Evolutionary conservation across 2,329 filamentous ascomycete genomes (phyloP).

Genomic region (Emmonsiellopsis sp.): DNA sequence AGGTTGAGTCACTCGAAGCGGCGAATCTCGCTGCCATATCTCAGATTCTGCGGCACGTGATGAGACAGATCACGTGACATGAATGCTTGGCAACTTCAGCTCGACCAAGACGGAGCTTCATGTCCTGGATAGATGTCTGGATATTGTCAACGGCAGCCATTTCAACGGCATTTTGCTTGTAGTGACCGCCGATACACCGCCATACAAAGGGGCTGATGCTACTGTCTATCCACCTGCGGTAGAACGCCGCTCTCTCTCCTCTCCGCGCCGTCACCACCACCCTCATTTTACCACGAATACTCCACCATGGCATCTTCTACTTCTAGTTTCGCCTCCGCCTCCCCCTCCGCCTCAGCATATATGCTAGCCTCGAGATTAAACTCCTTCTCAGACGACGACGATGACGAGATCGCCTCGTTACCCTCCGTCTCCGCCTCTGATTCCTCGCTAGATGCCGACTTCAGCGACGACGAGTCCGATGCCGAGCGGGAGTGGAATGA

Average conservation of each 20-base stretch:
- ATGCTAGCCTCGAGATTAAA: conserved; percentile 28
- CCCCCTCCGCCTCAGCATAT: conserved; percentile 31
- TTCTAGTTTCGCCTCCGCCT: conserved; percentile 15
- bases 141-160: not conserved
- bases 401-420: conserved; percentile 33
- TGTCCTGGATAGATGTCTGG: too few relatives aligned
- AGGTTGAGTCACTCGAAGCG: too few relatives aligned
- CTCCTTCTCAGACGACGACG: conserved; percentile 24
- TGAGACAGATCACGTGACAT: too few relatives aligned
- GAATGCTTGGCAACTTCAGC: too few relatives aligned
- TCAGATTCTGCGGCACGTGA: too few relatives aligned
- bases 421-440: conserved; percentile 33
- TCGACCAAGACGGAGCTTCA: too few relatives aligned
- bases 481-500: conserved; percentile 94
- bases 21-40: too few relatives aligned
- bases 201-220: not conserved
- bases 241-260: not conserved
- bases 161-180: not conserved
- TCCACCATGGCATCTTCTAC: conserved; percentile 23
- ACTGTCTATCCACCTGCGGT: not conserved
- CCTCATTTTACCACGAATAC: conserved; percentile 4
- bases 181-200: not conserved
- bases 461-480: conserved; percentile 61
- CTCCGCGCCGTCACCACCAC: not conserved
- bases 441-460: conserved; percentile 41